A percentile compares a stretch with the other conserved stretches of the same genome.
phyloP scores from a whole-genome alignment of 1,284 basidiomycete species.

The Ganoderma boninense region DNA sequence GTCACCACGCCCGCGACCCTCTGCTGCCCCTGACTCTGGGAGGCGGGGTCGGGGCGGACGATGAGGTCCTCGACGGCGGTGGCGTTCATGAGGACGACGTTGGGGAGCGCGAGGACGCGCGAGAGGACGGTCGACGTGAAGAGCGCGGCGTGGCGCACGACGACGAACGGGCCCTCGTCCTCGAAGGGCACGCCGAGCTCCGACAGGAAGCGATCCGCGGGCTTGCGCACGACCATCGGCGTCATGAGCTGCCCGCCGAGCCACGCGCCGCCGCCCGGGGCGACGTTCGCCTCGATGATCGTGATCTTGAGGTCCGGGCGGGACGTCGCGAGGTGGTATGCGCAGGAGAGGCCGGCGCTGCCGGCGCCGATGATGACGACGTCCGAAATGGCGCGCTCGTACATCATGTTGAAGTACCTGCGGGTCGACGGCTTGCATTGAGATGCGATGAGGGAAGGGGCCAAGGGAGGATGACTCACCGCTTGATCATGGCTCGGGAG shows the following conservation, averaged over 20 bases:
- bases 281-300: conserved; percentile 84
- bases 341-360: conserved; percentile 82
- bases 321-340: conserved; percentile 74
- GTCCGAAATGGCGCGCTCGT: conserved; percentile 79
- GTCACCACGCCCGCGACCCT: conserved; percentile 85
- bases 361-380: conserved; percentile 86
- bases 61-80: conserved; percentile 84
- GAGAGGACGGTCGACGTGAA: conserved; percentile 86
- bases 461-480: conserved; percentile 49
- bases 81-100: conserved; percentile 80
- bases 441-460: neutral
- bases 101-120: conserved; percentile 77
- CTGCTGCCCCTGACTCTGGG: conserved; percentile 50
- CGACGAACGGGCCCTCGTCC: conserved; percentile 83
- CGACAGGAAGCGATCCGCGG: conserved; percentile 77
- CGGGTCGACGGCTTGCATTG: neutral
- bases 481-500: conserved; percentile 81
- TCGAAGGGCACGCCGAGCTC: conserved; percentile 84
- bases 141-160: conserved; percentile 83
- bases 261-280: conserved; percentile 86
- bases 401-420: conserved; percentile 78
- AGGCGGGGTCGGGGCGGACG: conserved; percentile 66
- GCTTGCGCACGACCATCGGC: conserved; percentile 88
- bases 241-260: conserved; percentile 87
- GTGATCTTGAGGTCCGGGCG: conserved; percentile 84